Percentiles rank a stretch among this genome's conserved stretches.
Conservation (phyloP, 345 rosid species). For the Brassica carinata region DNA sequence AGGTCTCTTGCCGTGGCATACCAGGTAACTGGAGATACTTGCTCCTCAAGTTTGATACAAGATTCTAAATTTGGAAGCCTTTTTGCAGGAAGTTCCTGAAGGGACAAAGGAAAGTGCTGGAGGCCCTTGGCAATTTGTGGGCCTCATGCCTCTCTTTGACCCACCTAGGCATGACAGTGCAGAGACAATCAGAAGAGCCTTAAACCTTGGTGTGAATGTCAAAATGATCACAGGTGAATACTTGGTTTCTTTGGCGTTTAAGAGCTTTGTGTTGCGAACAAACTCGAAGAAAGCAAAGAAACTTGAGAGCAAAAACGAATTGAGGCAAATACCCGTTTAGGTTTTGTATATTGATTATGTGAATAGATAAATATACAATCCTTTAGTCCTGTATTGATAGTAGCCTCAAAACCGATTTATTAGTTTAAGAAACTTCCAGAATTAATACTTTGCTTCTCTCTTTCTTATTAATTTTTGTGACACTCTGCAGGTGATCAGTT, state of each 20-base stretch:
- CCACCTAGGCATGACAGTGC: slow-evolving; percentile 99
- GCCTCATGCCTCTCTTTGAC: slow-evolving; percentile 98
- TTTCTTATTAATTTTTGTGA: background rate
- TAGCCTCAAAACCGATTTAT: too few relatives aligned
- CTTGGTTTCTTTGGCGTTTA: background rate
- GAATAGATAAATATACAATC: too few relatives aligned
- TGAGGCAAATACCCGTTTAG: too few relatives aligned
- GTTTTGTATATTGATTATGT: too few relatives aligned
- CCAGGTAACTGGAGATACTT: slow-evolving; percentile 56
- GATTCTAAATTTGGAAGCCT: slow-evolving; percentile 16
- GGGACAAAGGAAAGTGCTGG: slow-evolving; percentile 88
- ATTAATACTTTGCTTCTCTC: background rate
- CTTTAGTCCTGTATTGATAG: too few relatives aligned
- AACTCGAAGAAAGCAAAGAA: too few relatives aligned
- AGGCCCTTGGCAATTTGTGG: slow-evolving; percentile 95
- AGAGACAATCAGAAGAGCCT: slow-evolving; percentile 90
- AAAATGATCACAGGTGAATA: slow-evolving; percentile 92
- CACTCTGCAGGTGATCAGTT: slow-evolving; percentile 81
- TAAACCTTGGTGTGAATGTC: slow-evolving; percentile 95
- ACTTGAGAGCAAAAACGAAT: too few relatives aligned
- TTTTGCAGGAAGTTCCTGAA: slow-evolving; percentile 88
- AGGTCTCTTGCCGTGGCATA: slow-evolving; percentile 97
- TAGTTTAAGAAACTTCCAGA: too few relatives aligned
- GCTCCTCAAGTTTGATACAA: slow-evolving; percentile 8
- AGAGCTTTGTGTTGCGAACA: too few relatives aligned